Evolutionary conservation across 768 basidiomycete genomes (phyloP), one percentile per base, ranked within the genome.

Genomic region (Guyanaporus albipodus): DNA sequence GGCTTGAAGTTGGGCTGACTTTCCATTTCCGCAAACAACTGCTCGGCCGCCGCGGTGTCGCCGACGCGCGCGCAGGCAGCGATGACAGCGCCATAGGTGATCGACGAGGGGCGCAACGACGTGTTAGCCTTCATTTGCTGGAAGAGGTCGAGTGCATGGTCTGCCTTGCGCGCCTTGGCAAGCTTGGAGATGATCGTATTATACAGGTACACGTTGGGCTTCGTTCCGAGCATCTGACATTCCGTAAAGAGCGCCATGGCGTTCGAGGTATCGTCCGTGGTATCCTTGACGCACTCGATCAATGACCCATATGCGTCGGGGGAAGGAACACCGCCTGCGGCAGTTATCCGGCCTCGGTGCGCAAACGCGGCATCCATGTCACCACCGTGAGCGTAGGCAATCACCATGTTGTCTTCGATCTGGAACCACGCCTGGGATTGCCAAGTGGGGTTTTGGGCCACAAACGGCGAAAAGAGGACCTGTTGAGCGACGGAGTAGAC

Each of bases 101-200:
- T 92, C 6, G 89, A 87, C 6, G 85, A 82, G 0, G 91, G 87
- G 1, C 59, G 57, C 17, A 93, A 54, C 8, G 76, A 72, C 8
- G 55, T 50, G 17, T 63, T 67, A 6, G 70, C 68, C 70, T 90
- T 90, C 91, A 97, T 94, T 59, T 83, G 73, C 41, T 83, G 76
- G 77, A 98, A 99, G 52, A 97, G 70, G 50, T 86, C 83, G 44
- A 99, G 68, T 0, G 92, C 93, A 38, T 82, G 74, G 53, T 96
- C 93, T 0, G 92, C 91, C 67, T 95, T 95, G 55, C 96, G 80
- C 4, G 96, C 96, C 66, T 87, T 91, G 26, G 91, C 84, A 9
- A 99, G 78, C 70, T 95, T 94, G 53, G 90, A 92, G 68, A 99
- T 97, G 70, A 94, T 86, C 57, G 91, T 97, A 73, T 99, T 98